These are phyloP conservation scores for Dillenia suffruticosa DNA, from an alignment of 164 flowering plant genomes.

Conservation along the genomic window DNA sequence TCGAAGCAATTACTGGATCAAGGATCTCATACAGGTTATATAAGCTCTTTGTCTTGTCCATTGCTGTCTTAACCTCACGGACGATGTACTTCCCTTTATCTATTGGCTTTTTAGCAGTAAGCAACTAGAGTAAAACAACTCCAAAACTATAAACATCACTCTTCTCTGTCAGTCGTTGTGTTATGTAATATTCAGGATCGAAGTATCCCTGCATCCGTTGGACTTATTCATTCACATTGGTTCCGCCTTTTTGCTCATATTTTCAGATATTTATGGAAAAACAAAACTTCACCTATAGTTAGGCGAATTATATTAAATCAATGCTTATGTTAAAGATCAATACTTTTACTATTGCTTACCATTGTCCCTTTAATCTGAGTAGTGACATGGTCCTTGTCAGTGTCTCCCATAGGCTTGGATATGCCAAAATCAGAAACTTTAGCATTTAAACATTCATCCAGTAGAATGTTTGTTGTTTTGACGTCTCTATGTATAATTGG, in stretches of 20 bases:
- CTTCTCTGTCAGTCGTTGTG: conserved; percentile 59
- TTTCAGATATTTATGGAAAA: too few relatives aligned
- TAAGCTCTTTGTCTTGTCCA: conserved; percentile 31
- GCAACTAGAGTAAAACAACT: conserved; percentile 47
- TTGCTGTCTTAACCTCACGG: conserved; percentile 29
- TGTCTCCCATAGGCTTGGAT: conserved; percentile 26
- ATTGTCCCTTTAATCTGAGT: conserved; percentile 48
- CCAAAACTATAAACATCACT: conserved; percentile 77
- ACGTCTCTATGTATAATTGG: conserved; percentile 44
- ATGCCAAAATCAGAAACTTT: conserved; percentile 45
- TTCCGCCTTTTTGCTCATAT: too few relatives aligned
- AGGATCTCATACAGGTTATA: conserved; percentile 34
- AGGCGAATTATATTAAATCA: too few relatives aligned
- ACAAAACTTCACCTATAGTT: too few relatives aligned
- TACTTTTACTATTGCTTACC: conserved; percentile 13
- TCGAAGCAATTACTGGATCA: conserved; percentile 36
- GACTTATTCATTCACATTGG: too few relatives aligned
- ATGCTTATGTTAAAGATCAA: not conserved
- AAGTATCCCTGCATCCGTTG: conserved; percentile 48
- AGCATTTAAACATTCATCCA: conserved; percentile 33
- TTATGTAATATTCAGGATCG: conserved; percentile 79
- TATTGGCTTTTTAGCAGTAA: conserved; percentile 52
- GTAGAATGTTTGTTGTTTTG: conserved; percentile 37
- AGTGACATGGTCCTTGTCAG: conserved; percentile 23
- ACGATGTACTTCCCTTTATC: conserved; percentile 51